Evolutionary conservation across 768 basidiomycete species (phyloP).

Genomic region (Butyriboletus loyo): DNA sequence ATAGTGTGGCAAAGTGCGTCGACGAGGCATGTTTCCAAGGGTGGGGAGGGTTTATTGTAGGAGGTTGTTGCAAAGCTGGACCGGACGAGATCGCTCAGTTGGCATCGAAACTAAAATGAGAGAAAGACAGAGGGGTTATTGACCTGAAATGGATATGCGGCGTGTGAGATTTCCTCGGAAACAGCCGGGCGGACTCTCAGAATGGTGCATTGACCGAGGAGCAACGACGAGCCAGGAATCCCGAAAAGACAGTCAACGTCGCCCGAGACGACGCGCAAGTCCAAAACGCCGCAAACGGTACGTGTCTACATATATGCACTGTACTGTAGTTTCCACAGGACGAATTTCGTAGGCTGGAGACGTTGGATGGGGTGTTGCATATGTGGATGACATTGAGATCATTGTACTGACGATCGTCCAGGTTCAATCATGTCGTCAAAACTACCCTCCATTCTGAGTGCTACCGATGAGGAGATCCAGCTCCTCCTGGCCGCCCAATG

Average conservation of each 20-base stretch:
- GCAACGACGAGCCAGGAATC: conserved; percentile 23
- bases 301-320: conserved; percentile 22
- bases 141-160: background rate
- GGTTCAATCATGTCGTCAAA: conserved; percentile 68
- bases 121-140: conserved; percentile 17
- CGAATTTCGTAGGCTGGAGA: conserved; percentile 6
- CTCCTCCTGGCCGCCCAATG: conserved; percentile 92
- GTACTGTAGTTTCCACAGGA: conserved; percentile 5
- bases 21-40: conserved; percentile 13
- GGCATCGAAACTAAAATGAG: background rate
- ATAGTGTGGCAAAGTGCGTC: conserved; percentile 27
- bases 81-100: conserved; percentile 47
- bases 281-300: conserved; percentile 39
- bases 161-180: conserved; percentile 24
- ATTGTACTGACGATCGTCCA: conserved; percentile 29
- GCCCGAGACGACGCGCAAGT: conserved; percentile 38
- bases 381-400: conserved; percentile 28
- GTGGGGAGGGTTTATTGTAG: conserved; percentile 56
- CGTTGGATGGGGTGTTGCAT: conserved; percentile 35
- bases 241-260: conserved; percentile 37
- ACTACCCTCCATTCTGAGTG: conserved; percentile 88
- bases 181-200: conserved; percentile 21
- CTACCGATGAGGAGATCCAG: conserved; percentile 97
- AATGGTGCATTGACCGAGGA: conserved; percentile 1
- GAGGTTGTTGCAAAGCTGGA: conserved; percentile 68